Percentiles rank a stretch among this genome's conserved stretches.
Evolutionary conservation across 2,329 filamentous ascomycete species (phyloP).

Genomic region (Ceratocystis papillata): DNA sequence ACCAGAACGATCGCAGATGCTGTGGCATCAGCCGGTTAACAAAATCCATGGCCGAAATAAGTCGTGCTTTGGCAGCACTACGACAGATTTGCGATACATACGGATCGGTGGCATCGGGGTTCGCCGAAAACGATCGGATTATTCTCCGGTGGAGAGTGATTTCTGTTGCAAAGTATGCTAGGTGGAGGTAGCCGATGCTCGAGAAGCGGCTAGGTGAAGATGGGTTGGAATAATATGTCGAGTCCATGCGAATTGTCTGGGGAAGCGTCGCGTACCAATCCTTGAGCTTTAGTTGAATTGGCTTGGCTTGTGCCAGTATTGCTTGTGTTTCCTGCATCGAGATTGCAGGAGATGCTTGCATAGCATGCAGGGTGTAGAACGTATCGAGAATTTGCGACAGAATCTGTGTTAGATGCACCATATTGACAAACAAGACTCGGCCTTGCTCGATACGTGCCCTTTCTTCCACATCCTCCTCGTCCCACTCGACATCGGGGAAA

Average conservation of each 20-base stretch:
- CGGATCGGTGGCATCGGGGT: conserved; percentile 46
- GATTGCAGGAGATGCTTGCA: conserved; percentile 54
- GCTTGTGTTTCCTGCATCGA: conserved; percentile 60
- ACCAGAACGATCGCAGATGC: conserved; percentile 88
- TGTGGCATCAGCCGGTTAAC: conserved; percentile 81
- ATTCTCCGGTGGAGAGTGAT: conserved; percentile 88
- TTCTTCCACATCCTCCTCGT: conserved; percentile 50
- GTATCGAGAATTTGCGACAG: conserved; percentile 71
- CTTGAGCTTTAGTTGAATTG: conserved; percentile 70
- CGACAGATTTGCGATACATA: conserved; percentile 89
- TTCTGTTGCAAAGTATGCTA: conserved; percentile 88
- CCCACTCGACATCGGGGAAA: conserved; percentile 61
- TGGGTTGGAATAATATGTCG: conserved; percentile 25
- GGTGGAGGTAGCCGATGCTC: conserved; percentile 67
- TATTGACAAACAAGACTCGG: conserved; percentile 60
- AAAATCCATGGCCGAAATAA: conserved; percentile 96
- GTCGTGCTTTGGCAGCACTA: conserved; percentile 80
- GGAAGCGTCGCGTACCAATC: conserved; percentile 71
- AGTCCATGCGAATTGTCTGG: conserved; percentile 53
- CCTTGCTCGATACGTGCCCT: conserved; percentile 57
- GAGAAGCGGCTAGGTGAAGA: conserved; percentile 38
- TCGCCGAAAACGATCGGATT: conserved; percentile 59
- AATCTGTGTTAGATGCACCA: conserved; percentile 64
- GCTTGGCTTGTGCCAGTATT: conserved; percentile 65
- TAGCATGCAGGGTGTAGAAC: conserved; percentile 71